A percentile compares a stretch with the other conserved stretches of the same genome.
These are phyloP conservation scores for Terana coerulea DNA, from an alignment of 768 basidiomycete species.

Conservation along the genomic window DNA sequence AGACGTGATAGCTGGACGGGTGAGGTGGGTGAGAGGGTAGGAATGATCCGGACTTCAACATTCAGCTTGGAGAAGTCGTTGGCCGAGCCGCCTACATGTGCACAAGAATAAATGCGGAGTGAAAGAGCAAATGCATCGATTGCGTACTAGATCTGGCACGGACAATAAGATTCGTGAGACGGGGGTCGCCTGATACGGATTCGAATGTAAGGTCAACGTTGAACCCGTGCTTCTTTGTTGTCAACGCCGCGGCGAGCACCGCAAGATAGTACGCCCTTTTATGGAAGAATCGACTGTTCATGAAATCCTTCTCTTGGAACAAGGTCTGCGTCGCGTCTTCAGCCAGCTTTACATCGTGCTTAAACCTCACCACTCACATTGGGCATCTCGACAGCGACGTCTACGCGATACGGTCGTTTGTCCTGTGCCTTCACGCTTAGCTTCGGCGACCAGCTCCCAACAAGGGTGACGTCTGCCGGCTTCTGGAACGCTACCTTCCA, in stretches of 20 bases:
- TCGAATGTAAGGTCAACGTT: conserved; percentile 61
- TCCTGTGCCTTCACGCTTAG: conserved; percentile 71
- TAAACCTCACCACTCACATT: conserved; percentile 37
- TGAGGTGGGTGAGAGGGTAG: conserved; percentile 52
- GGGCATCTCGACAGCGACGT: conserved; percentile 87
- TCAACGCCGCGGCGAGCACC: conserved; percentile 62
- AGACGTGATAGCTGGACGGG: conserved; percentile 67
- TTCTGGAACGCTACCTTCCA: conserved; percentile 85
- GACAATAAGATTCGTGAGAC: conserved; percentile 63
- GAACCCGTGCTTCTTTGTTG: conserved; percentile 38
- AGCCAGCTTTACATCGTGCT: background rate
- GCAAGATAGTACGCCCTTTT: conserved; percentile 91
- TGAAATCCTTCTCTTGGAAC: conserved; percentile 96
- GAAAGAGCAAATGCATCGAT: background rate
- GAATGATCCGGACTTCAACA: conserved; percentile 70
- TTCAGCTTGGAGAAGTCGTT: conserved; percentile 66
- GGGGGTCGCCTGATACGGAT: conserved; percentile 55
- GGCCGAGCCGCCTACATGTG: conserved; percentile 41
- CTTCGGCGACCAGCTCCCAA: conserved; percentile 86
- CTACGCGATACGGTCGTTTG: conserved; percentile 61
- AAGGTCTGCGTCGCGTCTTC: conserved; percentile 47
- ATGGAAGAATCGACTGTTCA: conserved; percentile 86
- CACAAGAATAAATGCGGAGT: background rate
- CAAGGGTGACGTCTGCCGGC: conserved; percentile 72
- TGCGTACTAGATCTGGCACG: conserved; percentile 48